phyloP scores from a whole-genome alignment of 2,329 filamentous ascomycete species.

The Neoascochyta sp. region DNA sequence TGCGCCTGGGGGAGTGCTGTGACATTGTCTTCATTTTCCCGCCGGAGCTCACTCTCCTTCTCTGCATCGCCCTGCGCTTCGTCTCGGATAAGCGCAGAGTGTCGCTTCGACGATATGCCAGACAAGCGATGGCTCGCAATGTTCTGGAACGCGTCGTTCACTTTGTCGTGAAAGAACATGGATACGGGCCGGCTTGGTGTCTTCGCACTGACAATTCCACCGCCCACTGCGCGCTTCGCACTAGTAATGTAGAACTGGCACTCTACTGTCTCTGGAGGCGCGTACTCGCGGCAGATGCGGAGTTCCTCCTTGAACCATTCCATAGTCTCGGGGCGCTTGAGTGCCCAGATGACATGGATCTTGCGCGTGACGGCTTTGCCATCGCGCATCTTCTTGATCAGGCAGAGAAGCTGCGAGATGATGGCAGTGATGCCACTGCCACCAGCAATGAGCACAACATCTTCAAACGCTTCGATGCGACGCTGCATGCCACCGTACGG shows the following conservation, averaged over 20 bases:
- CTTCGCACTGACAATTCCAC: slow-evolving; percentile 50
- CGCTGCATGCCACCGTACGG: slow-evolving; percentile 94
- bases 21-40: slow-evolving; percentile 80
- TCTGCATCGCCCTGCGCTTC: slow-evolving; percentile 76
- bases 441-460: slow-evolving; percentile 87
- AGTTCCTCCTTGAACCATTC: slow-evolving; percentile 97
- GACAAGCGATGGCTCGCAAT: slow-evolving; percentile 68
- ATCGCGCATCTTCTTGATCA: slow-evolving; percentile 96
- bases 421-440: slow-evolving; percentile 93
- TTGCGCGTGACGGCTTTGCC: slow-evolving; percentile 89
- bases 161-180: slow-evolving; percentile 75
- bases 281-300: slow-evolving; percentile 83
- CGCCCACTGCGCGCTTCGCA: slow-evolving; percentile 56
- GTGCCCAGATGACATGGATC: slow-evolving; percentile 88
- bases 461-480: slow-evolving; percentile 86
- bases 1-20: slow-evolving; percentile 68
- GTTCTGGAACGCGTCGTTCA: slow-evolving; percentile 82
- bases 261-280: slow-evolving; percentile 81
- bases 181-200: slow-evolving; percentile 60
- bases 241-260: slow-evolving; percentile 95
- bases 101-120: slow-evolving; percentile 53
- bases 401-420: slow-evolving; percentile 81
- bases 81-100: slow-evolving; percentile 76
- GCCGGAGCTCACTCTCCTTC: slow-evolving; percentile 73
- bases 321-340: slow-evolving; percentile 88